Percentiles rank a stretch among this genome's conserved stretches.
Evolutionary conservation across 768 basidiomycete species (phyloP).

Genomic region (Ramaria sp.): DNA sequence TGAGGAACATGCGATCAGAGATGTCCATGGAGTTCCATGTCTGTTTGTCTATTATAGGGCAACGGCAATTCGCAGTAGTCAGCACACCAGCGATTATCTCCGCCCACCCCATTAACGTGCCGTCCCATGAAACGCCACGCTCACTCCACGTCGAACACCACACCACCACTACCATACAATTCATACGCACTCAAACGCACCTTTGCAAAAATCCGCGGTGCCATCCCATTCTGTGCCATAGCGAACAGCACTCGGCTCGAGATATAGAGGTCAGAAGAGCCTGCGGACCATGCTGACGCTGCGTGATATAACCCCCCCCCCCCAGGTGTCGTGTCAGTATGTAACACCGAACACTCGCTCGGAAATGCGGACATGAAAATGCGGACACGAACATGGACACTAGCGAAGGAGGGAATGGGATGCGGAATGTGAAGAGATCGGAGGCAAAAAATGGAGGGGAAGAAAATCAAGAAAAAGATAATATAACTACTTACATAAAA

Average conservation of each 20-base stretch:
- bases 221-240: slow-evolving; percentile 35
- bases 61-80: no score
- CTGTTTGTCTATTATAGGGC: background rate
- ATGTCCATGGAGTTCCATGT: slow-evolving; percentile 1
- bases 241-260: slow-evolving; percentile 25
- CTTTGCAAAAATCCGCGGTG: slow-evolving; percentile 28
- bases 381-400: no score
- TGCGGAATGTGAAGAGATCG: background rate
- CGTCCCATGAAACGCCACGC: background rate
- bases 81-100: background rate
- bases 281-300: slow-evolving; percentile 4
- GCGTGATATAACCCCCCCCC: background rate
- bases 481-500: slow-evolving; percentile 20
- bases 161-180: background rate
- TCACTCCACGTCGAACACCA: background rate
- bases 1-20: background rate
- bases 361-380: no score
- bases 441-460: no score
- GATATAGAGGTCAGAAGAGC: background rate
- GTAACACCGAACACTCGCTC: no score
- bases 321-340: no score
- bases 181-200: slow-evolving; percentile 13
- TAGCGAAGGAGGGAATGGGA: slow-evolving; percentile 6
- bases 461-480: no score
- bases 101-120: no score